Evolutionary conservation across 2,329 filamentous ascomycete genomes (phyloP).

Genomic region (Thielaviopsis euricoi): DNA sequence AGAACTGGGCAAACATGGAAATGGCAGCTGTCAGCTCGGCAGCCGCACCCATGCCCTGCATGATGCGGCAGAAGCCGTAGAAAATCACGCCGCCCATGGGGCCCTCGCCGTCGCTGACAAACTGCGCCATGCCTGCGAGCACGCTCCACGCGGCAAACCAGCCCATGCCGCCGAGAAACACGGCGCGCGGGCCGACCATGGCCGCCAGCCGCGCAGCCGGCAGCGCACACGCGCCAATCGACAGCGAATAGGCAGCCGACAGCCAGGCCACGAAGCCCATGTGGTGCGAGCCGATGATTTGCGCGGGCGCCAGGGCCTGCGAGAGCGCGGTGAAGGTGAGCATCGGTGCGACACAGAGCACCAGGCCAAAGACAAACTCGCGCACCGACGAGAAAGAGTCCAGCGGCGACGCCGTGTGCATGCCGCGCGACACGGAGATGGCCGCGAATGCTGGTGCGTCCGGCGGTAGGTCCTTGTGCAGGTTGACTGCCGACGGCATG

Average conservation of each 20-base stretch:
- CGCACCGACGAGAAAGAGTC: slow-evolving; percentile 10
- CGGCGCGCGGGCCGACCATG: slow-evolving; percentile 36
- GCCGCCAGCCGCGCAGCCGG: slow-evolving; percentile 39
- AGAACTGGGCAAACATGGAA: slow-evolving; percentile 43
- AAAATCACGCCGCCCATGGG: slow-evolving; percentile 27
- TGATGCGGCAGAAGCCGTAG: slow-evolving; percentile 23
- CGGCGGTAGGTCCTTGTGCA: not conserved
- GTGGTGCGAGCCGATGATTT: slow-evolving; percentile 9
- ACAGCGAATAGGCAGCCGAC: slow-evolving; percentile 39
- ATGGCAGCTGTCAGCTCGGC: slow-evolving; percentile 46
- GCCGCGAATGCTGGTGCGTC: not conserved
- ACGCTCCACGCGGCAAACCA: slow-evolving; percentile 40
- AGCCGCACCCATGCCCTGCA: slow-evolving; percentile 46
- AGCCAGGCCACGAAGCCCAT: slow-evolving; percentile 25
- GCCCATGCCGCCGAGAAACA: slow-evolving; percentile 34
- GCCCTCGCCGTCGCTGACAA: slow-evolving; percentile 13
- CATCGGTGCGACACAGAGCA: slow-evolving; percentile 9
- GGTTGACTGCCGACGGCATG: not conserved
- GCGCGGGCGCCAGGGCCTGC: slow-evolving; percentile 10
- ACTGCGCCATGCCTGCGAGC: slow-evolving; percentile 23
- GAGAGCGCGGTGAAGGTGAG: slow-evolving; percentile 10
- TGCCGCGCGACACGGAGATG: not conserved
- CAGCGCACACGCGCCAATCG: slow-evolving; percentile 39
- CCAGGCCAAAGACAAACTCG: slow-evolving; percentile 11
- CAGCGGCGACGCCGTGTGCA: not conserved